These are phyloP conservation scores for Claviceps pusilla DNA, from an alignment of 2,329 filamentous ascomycete species.

Conservation along the genomic window DNA sequence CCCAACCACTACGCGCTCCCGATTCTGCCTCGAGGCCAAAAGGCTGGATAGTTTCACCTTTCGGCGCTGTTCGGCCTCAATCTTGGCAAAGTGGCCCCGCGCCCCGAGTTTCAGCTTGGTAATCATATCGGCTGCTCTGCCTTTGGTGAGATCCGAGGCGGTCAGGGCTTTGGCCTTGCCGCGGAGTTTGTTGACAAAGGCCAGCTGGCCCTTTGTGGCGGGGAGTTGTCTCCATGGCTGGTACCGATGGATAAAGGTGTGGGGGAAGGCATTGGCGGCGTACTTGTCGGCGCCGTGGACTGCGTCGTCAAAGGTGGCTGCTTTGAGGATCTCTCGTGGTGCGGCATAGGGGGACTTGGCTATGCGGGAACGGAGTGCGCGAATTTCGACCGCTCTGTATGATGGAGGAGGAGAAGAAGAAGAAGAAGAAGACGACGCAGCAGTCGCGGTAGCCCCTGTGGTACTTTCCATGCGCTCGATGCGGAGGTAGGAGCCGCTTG, in stretches of 20 bases:
- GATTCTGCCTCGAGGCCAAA: conserved; percentile 24
- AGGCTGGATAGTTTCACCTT: conserved; percentile 23
- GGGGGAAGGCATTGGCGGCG: conserved; percentile 50
- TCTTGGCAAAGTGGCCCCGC: conserved; percentile 41
- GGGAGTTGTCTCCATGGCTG: conserved; percentile 55
- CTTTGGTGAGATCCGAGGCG: conserved; percentile 51
- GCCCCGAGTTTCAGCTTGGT: conserved; percentile 81
- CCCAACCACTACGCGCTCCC: conserved; percentile 42
- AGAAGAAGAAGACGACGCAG: too few species aligned
- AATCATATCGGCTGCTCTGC: conserved; percentile 77
- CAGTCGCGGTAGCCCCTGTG: not conserved
- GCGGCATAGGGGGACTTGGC: conserved; percentile 48
- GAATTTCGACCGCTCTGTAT: conserved; percentile 33
- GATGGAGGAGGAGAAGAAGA: conserved; percentile 5
- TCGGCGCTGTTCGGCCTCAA: conserved; percentile 38
- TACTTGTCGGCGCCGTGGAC: conserved; percentile 78
- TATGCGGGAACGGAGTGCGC: conserved; percentile 27
- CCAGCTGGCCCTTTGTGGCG: conserved; percentile 51
- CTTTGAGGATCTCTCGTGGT: conserved; percentile 52
- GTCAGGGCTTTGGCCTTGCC: conserved; percentile 37
- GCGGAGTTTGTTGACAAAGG: conserved; percentile 53
- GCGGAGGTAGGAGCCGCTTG: conserved; percentile 45
- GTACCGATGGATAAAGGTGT: conserved; percentile 47
- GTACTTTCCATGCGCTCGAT: conserved; percentile 27
- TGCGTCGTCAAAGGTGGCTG: conserved; percentile 54